Conservation (phyloP, 192 early-diverging fungal species). For the Helicostylum pulchrum region DNA sequence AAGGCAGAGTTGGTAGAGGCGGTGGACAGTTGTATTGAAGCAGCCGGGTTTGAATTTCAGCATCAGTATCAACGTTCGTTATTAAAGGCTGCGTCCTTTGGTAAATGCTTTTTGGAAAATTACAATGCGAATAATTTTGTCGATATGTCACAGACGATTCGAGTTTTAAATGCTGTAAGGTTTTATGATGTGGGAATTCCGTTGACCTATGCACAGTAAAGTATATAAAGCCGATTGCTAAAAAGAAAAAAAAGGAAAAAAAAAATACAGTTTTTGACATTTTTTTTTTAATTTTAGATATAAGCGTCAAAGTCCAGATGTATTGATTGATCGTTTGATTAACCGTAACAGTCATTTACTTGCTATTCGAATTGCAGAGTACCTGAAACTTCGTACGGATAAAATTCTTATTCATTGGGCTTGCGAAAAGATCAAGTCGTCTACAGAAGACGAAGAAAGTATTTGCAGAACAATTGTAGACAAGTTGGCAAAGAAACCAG, state of each 20-base stretch:
- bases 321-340: conserved; percentile 77
- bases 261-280: too few relatives aligned
- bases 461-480: conserved; percentile 77
- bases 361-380: conserved; percentile 82
- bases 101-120: conserved; percentile 86
- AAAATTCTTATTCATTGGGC: conserved; percentile 95
- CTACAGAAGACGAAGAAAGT: conserved; percentile 84
- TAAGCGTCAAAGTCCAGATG: conserved; percentile 71
- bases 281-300: conserved; percentile 60
- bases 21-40: conserved; percentile 88
- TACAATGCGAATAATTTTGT: conserved; percentile 86
- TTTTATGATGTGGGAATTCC: conserved; percentile 87
- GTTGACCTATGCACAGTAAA: conserved; percentile 83
- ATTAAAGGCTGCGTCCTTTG: conserved; percentile 88
- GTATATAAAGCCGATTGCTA: too few relatives aligned
- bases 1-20: conserved; percentile 75
- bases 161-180: conserved; percentile 88
- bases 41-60: conserved; percentile 85
- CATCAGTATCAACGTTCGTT: conserved; percentile 76
- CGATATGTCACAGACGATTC: conserved; percentile 78
- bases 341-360: conserved; percentile 82
- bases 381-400: conserved; percentile 73
- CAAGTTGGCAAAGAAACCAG: conserved; percentile 67
- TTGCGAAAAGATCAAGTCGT: conserved; percentile 86
- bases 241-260: too few relatives aligned